Base-by-base conservation (phyloP, 148 eudicot genomes). In the Heliamphora exappendiculata region DNA sequence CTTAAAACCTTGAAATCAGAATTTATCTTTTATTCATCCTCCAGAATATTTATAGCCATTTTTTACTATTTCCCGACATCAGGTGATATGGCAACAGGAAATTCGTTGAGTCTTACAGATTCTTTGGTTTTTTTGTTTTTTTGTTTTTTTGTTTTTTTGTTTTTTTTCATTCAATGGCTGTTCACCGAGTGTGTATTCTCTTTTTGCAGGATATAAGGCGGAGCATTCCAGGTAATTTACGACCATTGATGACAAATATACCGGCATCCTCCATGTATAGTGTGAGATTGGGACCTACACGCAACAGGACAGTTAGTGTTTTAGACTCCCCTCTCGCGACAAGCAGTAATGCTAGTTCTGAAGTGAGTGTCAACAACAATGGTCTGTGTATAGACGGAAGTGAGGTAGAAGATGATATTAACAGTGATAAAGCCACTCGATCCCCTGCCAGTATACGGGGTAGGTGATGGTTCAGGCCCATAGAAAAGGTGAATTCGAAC, bases 211-310 rank as follows among this genome's bases (percentile, higher is more conserved):
- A 88, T 85, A 91, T 95, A 77, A 88, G 97, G 82, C 86, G 92
- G 75, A 90, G 79, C 44, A 83, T 95, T 78, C 98, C 96, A 3
- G 97, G 96, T 45, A 95, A 91, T 81, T 78, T 95, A 62, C 80
- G 96, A 70, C 97, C 99, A 71, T 76, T 89, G 80, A 95, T 95
- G 99, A 88, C 98, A 65, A 95, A 95, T 79, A 89, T 95, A 79
- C 99, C 99, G 60, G 98, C 99, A 81, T 95, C 99, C 41, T 95
- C 99, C 36, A 89, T 95, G 94, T 95, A 95, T 78, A 93, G 99
- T 67, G 98, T 95, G 81, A 84, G 99, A 84, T 85, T 98, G 39
- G 99, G 98, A 17, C 91, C 90, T 4, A 66, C 88, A 29, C 84
- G 89, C 60, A 88, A 89, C 87, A 80, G 89, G 80, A 84, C 90